Conservation (phyloP, 1,284 basidiomycete genomes). For the Trichosporon sp. region DNA sequence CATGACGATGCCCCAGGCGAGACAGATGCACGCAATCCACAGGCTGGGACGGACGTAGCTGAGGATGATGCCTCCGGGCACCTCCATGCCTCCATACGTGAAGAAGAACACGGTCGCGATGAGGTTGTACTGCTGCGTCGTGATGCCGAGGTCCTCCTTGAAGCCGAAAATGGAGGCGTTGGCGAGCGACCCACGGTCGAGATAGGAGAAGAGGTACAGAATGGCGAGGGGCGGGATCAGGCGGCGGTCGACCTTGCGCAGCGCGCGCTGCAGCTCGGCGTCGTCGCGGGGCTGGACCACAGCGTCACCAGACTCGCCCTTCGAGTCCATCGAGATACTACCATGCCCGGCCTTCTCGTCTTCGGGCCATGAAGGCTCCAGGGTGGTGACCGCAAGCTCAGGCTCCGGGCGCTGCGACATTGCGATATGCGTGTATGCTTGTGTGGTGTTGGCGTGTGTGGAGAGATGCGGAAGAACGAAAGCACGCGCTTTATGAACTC, state of each 20-base stretch:
- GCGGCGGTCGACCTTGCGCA: slow-evolving; percentile 38
- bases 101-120: slow-evolving; percentile 36
- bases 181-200: slow-evolving; percentile 37
- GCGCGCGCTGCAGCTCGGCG: slow-evolving; percentile 23
- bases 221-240: slow-evolving; percentile 46
- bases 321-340: background rate
- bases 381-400: background rate
- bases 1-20: slow-evolving; percentile 62
- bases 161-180: slow-evolving; percentile 33
- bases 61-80: slow-evolving; percentile 32
- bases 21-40: slow-evolving; percentile 55
- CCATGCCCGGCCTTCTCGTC: slow-evolving; percentile 5
- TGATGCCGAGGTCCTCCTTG: slow-evolving; percentile 29
- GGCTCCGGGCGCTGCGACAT: background rate
- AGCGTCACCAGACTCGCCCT: background rate
- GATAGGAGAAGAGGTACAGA: slow-evolving; percentile 42
- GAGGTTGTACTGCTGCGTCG: slow-evolving; percentile 31
- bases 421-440: background rate
- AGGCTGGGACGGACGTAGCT: slow-evolving; percentile 30
- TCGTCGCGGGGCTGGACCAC: slow-evolving; percentile 14
- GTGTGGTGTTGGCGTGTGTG: too few species aligned
- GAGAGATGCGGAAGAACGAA: background rate
- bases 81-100: slow-evolving; percentile 31
- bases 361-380: background rate
- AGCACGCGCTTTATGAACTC: background rate